Percentiles rank a stretch among this genome's conserved stretches.
phyloP scores from a whole-genome alignment of 202 grass and related monocot genomes.

The Elaeis oleifera region DNA sequence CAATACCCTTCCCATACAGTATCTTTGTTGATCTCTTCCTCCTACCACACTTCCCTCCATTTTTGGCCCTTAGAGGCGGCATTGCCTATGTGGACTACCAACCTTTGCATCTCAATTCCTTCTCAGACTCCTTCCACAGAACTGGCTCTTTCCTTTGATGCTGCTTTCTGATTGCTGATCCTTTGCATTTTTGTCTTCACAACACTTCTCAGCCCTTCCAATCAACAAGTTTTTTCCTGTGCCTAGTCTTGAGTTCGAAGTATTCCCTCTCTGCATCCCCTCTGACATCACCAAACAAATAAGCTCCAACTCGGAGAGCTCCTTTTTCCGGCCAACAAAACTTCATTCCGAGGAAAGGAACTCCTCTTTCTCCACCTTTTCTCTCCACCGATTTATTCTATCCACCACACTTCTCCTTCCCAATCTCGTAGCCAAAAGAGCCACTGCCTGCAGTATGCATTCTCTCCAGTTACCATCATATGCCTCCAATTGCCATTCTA shows the following conservation, averaged over 20 bases:
- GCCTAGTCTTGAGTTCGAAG: conserved; percentile 75
- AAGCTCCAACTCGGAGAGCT: conserved; percentile 83
- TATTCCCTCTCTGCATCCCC: conserved; percentile 91
- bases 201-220: conserved; percentile 32
- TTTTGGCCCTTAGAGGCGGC: conserved; percentile 38
- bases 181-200: conserved; percentile 34
- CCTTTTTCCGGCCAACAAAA: conserved; percentile 85
- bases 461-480: conserved; percentile 80
- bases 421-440: conserved; percentile 69
- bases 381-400: conserved; percentile 76
- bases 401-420: conserved; percentile 84
- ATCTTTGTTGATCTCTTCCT: conserved; percentile 74
- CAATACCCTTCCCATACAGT: conserved; percentile 94
- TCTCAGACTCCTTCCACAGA: conserved; percentile 84
- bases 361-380: conserved; percentile 73
- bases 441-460: conserved; percentile 63
- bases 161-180: conserved; percentile 28
- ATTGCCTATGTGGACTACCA: conserved; percentile 22
- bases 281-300: conserved; percentile 91
- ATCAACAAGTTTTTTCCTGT: conserved; percentile 41
- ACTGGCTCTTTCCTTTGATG: conserved; percentile 72
- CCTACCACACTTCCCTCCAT: conserved; percentile 29
- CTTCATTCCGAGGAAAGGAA: conserved; percentile 70
- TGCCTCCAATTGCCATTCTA: conserved; percentile 72
- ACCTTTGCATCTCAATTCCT: conserved; percentile 96